These are phyloP conservation scores for Moricandia arvensis DNA, from an alignment of 345 rosid genomes.

Conservation along the genomic window DNA sequence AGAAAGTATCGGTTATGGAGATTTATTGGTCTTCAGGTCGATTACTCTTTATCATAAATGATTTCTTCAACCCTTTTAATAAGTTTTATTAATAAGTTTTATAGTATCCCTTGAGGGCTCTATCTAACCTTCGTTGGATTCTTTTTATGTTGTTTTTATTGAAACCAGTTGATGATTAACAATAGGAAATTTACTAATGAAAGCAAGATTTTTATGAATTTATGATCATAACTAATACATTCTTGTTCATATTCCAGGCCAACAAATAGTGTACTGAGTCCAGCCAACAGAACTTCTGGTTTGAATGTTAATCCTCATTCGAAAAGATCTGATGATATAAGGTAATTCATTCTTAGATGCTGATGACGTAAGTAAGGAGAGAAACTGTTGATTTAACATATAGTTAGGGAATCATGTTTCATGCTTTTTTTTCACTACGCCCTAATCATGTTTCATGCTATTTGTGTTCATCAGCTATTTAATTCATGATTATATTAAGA, in stretches of 20 bases:
- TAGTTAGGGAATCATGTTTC: background rate
- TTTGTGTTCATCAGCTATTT: background rate
- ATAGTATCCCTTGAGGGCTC: background rate
- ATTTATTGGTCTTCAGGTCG: background rate
- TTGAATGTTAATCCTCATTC: background rate
- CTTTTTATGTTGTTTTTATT: background rate
- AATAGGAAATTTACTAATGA: background rate
- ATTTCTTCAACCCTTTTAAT: background rate
- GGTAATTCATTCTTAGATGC: constrained; percentile 3
- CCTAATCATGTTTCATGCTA: background rate
- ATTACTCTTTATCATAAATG: background rate
- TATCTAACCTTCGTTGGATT: background rate
- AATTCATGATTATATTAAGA: background rate
- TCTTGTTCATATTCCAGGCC: background rate
- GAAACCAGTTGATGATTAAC: background rate
- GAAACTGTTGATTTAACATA: background rate
- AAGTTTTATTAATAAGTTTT: background rate
- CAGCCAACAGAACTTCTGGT: background rate
- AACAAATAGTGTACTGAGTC: background rate
- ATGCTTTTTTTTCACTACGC: background rate
- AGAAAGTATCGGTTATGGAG: background rate
- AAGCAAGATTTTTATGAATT: background rate
- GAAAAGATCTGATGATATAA: background rate
- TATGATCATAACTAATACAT: background rate
- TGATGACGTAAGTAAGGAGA: background rate